These are phyloP conservation scores for Spathaspora sp. DNA, from an alignment of 805 yeast genomes.

Conservation along the genomic window DNA sequence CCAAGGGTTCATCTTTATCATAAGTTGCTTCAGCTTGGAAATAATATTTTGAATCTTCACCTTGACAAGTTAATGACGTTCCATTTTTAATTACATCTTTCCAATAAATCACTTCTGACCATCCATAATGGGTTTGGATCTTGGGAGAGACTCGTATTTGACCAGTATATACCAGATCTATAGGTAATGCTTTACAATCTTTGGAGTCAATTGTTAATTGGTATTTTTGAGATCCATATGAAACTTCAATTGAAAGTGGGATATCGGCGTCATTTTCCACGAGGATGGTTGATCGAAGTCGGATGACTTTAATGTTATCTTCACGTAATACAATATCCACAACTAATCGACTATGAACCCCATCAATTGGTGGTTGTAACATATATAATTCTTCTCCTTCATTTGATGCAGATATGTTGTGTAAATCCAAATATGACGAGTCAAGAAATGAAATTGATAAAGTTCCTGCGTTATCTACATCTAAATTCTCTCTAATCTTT, in stretches of 20 bases:
- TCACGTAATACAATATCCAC: conserved; percentile 67
- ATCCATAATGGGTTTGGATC: conserved; percentile 50
- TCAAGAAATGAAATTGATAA: conserved; percentile 61
- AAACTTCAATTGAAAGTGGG: conserved; percentile 46
- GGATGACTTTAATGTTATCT: conserved; percentile 75
- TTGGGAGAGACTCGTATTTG: conserved; percentile 61
- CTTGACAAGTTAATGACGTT: conserved; percentile 57
- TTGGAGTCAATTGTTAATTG: conserved; percentile 48
- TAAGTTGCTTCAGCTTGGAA: conserved; percentile 71
- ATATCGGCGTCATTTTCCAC: conserved; percentile 62
- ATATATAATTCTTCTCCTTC: conserved; percentile 82
- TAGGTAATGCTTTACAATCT: conserved; percentile 64
- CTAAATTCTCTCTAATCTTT: conserved; percentile 72
- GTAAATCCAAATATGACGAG: conserved; percentile 51
- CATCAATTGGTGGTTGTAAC: conserved; percentile 56
- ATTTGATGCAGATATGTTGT: conserved; percentile 61
- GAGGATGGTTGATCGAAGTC: conserved; percentile 72
- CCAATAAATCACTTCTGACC: conserved; percentile 77
- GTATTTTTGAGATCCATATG: conserved; percentile 31
- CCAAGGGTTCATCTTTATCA: conserved; percentile 65
- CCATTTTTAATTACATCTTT: conserved; percentile 42
- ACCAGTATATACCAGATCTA: conserved; percentile 60
- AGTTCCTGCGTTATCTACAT: conserved; percentile 57
- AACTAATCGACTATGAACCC: conserved; percentile 69
- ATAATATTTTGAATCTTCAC: conserved; percentile 48